Evolutionary conservation across 2,329 filamentous ascomycete species (phyloP), one percentile per base, ranked within the genome.

Genomic region (Arthrinium puccinioides): DNA sequence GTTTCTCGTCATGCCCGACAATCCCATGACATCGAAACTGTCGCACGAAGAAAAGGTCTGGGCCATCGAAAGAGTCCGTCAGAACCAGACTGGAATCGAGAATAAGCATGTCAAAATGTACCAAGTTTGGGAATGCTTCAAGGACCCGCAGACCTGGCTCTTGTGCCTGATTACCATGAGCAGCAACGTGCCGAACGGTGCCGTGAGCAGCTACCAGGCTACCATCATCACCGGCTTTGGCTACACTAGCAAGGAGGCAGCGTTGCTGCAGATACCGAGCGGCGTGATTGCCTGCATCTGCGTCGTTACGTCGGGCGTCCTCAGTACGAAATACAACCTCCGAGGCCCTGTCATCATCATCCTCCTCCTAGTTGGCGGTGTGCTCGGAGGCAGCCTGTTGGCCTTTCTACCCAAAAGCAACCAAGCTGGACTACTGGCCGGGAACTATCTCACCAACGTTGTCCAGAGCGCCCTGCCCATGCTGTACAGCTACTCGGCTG

Each of bases 361-460:
- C 25, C 51, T 62, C 24, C 59, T 63, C 36, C 60, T 66, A n/a
- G 54, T 70, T 13, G 67, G 67, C 1, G 66, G 61, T 1, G 66
- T 72, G 29, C 55, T 69, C 15, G 66, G 65, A 4, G 68, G 62
- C 4, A 55, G 54, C 36, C 52, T 67, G 8, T 61, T 68, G 49
- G 62, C 56, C 10, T 64, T 61, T 46, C 52, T 54, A 15, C 46
- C 50, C 11, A 49, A 56, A 2, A 48, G 49, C 33, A 45, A 39
- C 27, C 64, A 69, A 47, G 62, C 60, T 32, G 56, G 57, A 0
- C 53, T 62, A n/a, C 48, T 70, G 9, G 55, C 64, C 2, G 66
- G 64, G 1, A 58, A 65, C 15, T 69, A 69, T 43, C 55, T 69
- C 8, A 62, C 63, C 31, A 65, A 69, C 36, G 55, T 60, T 2